Evolutionary conservation across 2,329 filamentous ascomycete species (phyloP), one percentile per base, ranked within the genome.

Genomic region (Colletotrichum caudatum): DNA sequence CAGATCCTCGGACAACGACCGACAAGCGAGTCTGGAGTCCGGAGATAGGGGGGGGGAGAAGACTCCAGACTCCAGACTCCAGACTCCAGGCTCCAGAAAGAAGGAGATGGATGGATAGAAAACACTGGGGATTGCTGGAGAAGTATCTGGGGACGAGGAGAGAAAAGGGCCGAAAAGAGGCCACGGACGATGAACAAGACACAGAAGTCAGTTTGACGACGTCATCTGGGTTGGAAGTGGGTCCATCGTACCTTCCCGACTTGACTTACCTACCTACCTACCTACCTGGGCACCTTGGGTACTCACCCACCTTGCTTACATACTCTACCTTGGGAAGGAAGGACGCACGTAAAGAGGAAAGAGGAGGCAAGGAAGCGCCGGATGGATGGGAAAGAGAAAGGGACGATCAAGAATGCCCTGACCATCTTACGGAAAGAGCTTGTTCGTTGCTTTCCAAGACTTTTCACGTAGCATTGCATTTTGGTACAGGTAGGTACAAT

Each of bases 131-230:
- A 64, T 69, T 69, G 50, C 69, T 69, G 69, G 69, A 71, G 69
- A 69, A 12, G 69, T 60, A n/a, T 69, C 54, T 69, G 65, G 69
- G 68, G 35, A 29, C 44, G 59, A 69, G 59, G 59, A 39, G 60
- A 33, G 65, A 72, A 41, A 72, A 72, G 65, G 29, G 65, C 69
- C 69, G 69, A 72, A 64, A 54, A 69, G 69, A 69, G 59, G 59
- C 64, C 58, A 29, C 54, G 53, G 35, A 46, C 20, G 53, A n/a
- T 29, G 33, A 35, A 59, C 39, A 44, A 18, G 51, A 6, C 14
- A 54, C 7, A 29, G 29, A 29, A 29, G 35, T 35, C 8, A 11
- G 8, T 37, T 44, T 44, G 54, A 51, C 56, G 67, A 70, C 67
- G 67, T 70, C 67, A 66, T 62, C 48, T 51, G 39, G 37, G 65